Conservation (phyloP, 495 filamentous ascomycete genomes). For the Lasiosphaeria hispida region DNA sequence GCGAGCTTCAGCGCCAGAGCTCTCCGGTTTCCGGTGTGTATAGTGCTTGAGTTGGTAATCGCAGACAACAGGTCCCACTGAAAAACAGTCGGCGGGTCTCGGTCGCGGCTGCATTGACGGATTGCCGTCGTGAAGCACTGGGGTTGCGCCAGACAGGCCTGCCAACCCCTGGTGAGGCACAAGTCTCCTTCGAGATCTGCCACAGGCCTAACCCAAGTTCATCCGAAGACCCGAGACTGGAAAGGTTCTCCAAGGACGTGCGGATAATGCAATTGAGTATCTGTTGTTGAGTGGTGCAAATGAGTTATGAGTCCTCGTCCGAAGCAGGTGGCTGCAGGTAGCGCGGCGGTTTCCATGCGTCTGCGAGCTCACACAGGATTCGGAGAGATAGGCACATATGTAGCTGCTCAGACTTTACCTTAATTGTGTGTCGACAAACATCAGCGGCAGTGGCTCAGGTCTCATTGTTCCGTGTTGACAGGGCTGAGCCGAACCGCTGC, state of each 20-base stretch:
- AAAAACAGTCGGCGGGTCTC: background rate
- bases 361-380: background rate
- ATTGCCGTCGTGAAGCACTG: constrained; percentile 17
- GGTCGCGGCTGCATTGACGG: constrained; percentile 7
- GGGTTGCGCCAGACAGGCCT: background rate
- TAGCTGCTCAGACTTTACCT: constrained; percentile 6
- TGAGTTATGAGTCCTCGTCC: background rate
- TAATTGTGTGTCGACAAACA: background rate
- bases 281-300: background rate
- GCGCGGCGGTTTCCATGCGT: background rate
- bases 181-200: constrained; percentile 16
- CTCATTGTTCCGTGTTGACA: constrained; percentile 10
- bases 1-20: background rate
- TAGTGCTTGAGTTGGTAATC: constrained; percentile 1
- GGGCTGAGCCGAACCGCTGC: constrained; percentile 22
- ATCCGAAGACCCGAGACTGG: constrained; percentile 30
- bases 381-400: no score
- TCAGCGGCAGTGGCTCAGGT: constrained; percentile 12
- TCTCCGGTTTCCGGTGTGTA: constrained; percentile 10
- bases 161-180: background rate
- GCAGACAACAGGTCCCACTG: background rate
- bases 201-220: constrained; percentile 19
- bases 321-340: background rate
- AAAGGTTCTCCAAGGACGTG: constrained; percentile 10
- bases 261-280: constrained; percentile 11